Conservation (phyloP, 1,284 basidiomycete species). For the Athelia psychrophila region DNA sequence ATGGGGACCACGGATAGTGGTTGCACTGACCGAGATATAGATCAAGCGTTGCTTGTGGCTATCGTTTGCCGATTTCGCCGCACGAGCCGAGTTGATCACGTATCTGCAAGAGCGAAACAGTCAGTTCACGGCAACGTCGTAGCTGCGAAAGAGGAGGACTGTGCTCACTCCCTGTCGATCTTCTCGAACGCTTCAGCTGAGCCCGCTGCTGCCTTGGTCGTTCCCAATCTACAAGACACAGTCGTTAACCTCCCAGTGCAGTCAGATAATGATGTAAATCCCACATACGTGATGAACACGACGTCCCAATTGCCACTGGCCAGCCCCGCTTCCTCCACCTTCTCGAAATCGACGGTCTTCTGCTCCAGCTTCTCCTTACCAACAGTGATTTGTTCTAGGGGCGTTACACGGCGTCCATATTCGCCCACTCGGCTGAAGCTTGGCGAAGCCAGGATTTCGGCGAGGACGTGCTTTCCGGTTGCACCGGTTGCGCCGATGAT, state of each 20-base stretch:
- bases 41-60: slow-evolving; percentile 52
- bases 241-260: not conserved
- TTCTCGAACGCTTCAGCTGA: slow-evolving; percentile 63
- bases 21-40: slow-evolving; percentile 60
- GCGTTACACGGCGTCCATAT: slow-evolving; percentile 57
- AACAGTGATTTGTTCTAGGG: slow-evolving; percentile 30
- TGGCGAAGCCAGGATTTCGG: slow-evolving; percentile 50
- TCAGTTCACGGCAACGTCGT: not conserved
- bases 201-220: slow-evolving; percentile 56
- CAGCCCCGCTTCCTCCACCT: slow-evolving; percentile 38
- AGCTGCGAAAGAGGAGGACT: not conserved
- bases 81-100: slow-evolving; percentile 66
- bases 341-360: slow-evolving; percentile 64
- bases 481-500: slow-evolving; percentile 68
- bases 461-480: slow-evolving; percentile 53
- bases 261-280: slow-evolving; percentile 21
- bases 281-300: slow-evolving; percentile 48
- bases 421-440: slow-evolving; percentile 59
- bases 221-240: slow-evolving; percentile 55
- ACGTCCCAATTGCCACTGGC: slow-evolving; percentile 60
- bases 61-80: slow-evolving; percentile 49
- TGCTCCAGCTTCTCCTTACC: slow-evolving; percentile 55
- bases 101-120: slow-evolving; percentile 44
- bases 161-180: slow-evolving; percentile 69
- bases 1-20: slow-evolving; percentile 8